These are phyloP conservation scores for Sedum album DNA, from an alignment of 164 flowering plant genomes.

Conservation along the genomic window DNA sequence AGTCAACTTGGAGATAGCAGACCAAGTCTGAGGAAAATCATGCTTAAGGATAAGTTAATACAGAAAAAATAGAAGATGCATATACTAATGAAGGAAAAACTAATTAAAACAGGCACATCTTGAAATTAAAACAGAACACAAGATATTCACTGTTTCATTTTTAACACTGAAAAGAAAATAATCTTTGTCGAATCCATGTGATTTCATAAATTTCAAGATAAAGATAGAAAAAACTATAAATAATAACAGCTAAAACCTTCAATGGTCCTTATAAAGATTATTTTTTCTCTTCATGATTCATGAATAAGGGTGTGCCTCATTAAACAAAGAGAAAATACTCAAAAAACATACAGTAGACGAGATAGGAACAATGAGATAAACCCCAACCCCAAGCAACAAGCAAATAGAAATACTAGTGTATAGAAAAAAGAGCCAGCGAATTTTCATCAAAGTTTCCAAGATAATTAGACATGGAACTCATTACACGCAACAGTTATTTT, in stretches of 20 bases:
- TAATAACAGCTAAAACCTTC: not conserved
- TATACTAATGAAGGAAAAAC: not conserved
- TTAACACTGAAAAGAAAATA: not conserved
- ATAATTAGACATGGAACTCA: not conserved
- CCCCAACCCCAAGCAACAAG: not conserved
- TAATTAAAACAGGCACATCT: not conserved
- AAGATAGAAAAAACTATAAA: too few species aligned
- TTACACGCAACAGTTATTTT: too few species aligned
- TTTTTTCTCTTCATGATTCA: not conserved
- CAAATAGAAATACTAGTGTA: not conserved
- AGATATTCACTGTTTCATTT: not conserved
- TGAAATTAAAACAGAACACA: not conserved
- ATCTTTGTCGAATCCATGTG: not conserved
- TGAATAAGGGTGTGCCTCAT: not conserved
- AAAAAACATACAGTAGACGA: not conserved
- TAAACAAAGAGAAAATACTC: not conserved
- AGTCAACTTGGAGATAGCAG: slow-evolving; percentile 52
- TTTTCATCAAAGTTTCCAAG: not conserved
- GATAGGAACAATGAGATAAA: not conserved
- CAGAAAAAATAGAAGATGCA: slow-evolving; percentile 2
- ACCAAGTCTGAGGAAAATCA: slow-evolving; percentile 33
- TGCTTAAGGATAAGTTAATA: not conserved
- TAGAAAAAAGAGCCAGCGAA: not conserved
- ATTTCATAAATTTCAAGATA: not conserved
- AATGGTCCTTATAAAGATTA: not conserved